Base-by-base conservation (phyloP, 2,329 filamentous ascomycete species). In the Sclerotinia subarctica region DNA sequence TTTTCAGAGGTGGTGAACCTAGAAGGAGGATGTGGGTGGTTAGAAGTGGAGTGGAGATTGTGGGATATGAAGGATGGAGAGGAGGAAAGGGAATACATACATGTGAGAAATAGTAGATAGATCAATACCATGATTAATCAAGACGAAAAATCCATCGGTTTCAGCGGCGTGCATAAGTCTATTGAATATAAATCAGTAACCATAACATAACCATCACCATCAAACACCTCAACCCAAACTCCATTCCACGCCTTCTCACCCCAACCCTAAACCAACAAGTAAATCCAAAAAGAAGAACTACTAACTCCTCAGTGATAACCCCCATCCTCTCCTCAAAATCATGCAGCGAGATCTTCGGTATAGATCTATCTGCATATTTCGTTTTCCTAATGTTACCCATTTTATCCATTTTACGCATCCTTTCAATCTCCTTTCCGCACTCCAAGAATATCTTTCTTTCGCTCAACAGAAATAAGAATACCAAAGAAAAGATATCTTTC, bases 71-170 rank as follows among this genome's bases (percentile, higher is more conserved):
- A 38, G 3, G 35, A 13, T 13, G 10, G 38, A 15, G 8, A 49
- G 51, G 21, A 29, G 19, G 44, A 10, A 26, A 49, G 64, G 11
- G 24, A 24, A 32, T 35, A 62, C 29, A 26, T 47, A 47, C 29
- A 32, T 46, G 3, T 49, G 58, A 5, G 52, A 54, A 35, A 59
- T 60, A 24, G 29, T 38, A 11, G 52, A 38, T 35, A 78, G 64
- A 1, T 77, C 57, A 67, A 79, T 69, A 76, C 79, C 73, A 68
- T 87, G 85, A 72, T 87, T 81, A n/a, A 82, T 77, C 6, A 88
- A 72, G 35, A 81, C 82, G 76, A 88, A 88, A 79, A 88, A 88
- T 11, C 86, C 85, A 51, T 83, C 82, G 8, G 84, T 85, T 71
- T 87, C 84, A 0, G 86, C 83, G n/a, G 58, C 44, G 19, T 13